Evolutionary conservation across 164 flowering plant genomes (phyloP), one percentile per base, ranked within the genome.

Genomic region (Berberis vulgaris): DNA sequence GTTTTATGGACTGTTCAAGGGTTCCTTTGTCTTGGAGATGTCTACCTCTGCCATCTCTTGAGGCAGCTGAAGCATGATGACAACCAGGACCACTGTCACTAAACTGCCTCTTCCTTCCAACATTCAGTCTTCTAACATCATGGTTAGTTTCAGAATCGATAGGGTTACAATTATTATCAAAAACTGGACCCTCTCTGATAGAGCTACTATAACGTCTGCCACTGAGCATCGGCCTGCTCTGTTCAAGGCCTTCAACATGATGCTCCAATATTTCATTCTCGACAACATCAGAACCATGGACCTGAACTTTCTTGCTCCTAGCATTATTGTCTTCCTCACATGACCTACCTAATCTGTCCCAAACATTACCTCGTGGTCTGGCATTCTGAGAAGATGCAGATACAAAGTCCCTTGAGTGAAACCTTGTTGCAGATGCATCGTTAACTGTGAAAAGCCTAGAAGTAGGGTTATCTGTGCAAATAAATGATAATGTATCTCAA

Each of bases 301-400:
- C 55, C 47, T 52, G 49, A 40, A 54, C 45, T 6, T 43, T 56
- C 54, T 60, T 57, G 3, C 50, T 47, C 41, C 57, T 63, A 55
- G 41, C 43, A 39, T 11, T 49, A 6, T 43, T 45, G 44, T 64
- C 59, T 26, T 61, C 67, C 49, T 72, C 71, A 61, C 41, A 2
- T 41, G 79, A 79, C 65, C 62, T 78, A 4, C 83, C 81, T 65
- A 80, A 52, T 68, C 83, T 78, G 52, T 80, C 83, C 83, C 83
- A 80, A 58, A 80, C 81, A 74, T 65, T 78, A 49, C 78, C 68
- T 52, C 77, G 72, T 50, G 61, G 56, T 53, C 53, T 69, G 57
- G 63, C 12, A 65, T 13, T 62, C 58, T 45, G 67, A 41, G 60
- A 54, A 39, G 69, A 49, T 53, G 43, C 42, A 49, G 61, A 49